Evolutionary conservation across 192 early-diverging fungal species (phyloP).

Genomic region (Chytriomyces sp.): DNA sequence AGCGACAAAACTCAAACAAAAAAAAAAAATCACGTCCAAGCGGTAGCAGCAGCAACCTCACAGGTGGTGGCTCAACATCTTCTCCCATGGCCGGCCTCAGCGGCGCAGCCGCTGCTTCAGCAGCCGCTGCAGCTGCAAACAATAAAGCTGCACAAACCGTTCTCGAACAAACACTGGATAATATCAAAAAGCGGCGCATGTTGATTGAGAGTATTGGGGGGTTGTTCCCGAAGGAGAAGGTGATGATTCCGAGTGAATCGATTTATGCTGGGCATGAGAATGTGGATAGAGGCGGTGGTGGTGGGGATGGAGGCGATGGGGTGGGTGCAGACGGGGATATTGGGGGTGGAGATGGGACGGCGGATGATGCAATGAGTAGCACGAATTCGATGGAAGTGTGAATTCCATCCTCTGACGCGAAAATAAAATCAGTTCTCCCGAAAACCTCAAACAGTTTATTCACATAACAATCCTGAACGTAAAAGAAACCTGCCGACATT

Average conservation of each 20-base stretch:
- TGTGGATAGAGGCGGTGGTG: background rate
- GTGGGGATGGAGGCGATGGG: background rate
- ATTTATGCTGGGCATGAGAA: conserved; percentile 32
- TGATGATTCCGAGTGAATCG: conserved; percentile 38
- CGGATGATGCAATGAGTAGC: too few species aligned
- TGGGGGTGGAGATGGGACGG: too few species aligned
- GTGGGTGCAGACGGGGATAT: background rate
- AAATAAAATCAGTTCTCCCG: too few species aligned
- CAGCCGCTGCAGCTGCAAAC: background rate
- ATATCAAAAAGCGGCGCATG: conserved; percentile 41
- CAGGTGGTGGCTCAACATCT: background rate
- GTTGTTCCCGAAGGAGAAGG: conserved; percentile 43
- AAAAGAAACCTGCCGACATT: conserved; percentile 97
- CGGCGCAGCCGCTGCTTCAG: background rate
- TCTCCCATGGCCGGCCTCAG: background rate
- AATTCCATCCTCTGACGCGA: too few species aligned
- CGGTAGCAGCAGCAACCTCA: background rate
- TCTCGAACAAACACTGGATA: conserved; percentile 41
- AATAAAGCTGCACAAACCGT: conserved; percentile 20
- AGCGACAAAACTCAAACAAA: conserved; percentile 35
- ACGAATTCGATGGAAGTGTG: too few species aligned
- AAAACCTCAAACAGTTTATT: too few species aligned
- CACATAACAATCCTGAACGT: conserved; percentile 96
- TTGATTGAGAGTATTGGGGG: conserved; percentile 47
- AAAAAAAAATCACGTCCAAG: conserved; percentile 10